Conservation (phyloP, 2,329 filamentous ascomycete genomes). For the Fusarium piperis region DNA sequence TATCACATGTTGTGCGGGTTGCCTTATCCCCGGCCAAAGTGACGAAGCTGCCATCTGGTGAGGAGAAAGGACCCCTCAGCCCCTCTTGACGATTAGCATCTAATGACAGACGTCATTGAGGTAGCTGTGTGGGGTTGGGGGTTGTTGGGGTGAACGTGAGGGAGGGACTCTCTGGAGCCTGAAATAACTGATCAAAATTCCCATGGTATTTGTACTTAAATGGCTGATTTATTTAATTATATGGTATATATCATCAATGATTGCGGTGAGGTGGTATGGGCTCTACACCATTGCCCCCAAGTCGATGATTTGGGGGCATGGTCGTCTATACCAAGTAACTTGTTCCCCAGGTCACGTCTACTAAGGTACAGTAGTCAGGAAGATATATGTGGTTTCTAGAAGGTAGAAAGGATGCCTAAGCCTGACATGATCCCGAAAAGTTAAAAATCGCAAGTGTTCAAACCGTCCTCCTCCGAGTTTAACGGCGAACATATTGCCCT, state of each 20-base stretch:
- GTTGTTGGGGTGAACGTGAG: neutral
- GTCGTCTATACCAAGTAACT: neutral
- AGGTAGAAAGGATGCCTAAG: neutral
- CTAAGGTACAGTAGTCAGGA: neutral
- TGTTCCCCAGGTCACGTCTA: neutral
- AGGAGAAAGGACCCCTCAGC: neutral
- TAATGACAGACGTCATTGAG: neutral
- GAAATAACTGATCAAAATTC: neutral
- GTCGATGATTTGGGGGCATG: neutral
- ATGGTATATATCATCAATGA: rapidly evolving
- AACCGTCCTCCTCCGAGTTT: neutral
- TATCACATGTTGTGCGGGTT: slow-evolving; percentile 24
- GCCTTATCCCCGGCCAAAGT: slow-evolving; percentile 21
- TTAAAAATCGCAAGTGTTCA: neutral
- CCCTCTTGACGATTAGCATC: neutral
- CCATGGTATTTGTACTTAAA: rapidly evolving
- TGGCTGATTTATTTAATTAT: rapidly evolving
- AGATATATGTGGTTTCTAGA: neutral
- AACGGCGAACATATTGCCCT: neutral
- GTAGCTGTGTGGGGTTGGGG: neutral
- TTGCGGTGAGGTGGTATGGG: neutral
- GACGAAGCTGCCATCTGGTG: slow-evolving; percentile 3
- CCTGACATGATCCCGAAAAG: neutral
- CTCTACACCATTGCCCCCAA: neutral
- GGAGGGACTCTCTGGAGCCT: neutral